These are phyloP conservation scores for Crithidia fasciculata DNA, from an alignment of 208 protist species.

Conservation along the genomic window DNA sequence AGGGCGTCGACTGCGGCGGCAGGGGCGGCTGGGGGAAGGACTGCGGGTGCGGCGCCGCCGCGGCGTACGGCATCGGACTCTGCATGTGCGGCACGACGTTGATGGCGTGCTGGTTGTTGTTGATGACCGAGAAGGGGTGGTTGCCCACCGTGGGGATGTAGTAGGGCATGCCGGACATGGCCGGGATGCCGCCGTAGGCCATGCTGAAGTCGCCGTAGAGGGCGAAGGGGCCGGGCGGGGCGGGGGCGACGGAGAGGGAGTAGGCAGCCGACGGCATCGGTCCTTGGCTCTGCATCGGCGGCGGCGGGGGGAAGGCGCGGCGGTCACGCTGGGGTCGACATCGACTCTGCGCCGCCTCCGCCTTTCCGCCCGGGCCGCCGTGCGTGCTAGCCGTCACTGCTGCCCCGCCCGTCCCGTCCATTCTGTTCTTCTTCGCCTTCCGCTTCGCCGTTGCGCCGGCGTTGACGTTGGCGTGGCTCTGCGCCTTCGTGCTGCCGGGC, in stretches of 20 bases:
- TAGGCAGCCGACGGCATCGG: conserved; percentile 15
- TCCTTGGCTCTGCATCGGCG: conserved; percentile 18
- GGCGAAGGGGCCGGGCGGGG: conserved; percentile 5
- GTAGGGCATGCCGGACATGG: conserved; percentile 27
- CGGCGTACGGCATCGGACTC: conserved; percentile 13
- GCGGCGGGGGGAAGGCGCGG: conserved; percentile 17
- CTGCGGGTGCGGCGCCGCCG: not conserved
- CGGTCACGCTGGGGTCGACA: conserved; percentile 17
- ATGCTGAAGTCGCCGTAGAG: conserved; percentile 23
- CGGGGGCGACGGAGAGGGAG: conserved; percentile 6
- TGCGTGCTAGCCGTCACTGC: conserved; percentile 7
- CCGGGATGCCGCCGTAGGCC: conserved; percentile 17
- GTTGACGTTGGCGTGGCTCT: not conserved
- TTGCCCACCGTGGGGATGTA: conserved; percentile 40
- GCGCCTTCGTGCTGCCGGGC: not conserved
- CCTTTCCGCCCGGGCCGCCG: conserved; percentile 1
- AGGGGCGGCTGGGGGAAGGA: conserved; percentile 2
- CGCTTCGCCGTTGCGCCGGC: conserved; percentile 6
- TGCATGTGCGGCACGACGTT: conserved; percentile 35
- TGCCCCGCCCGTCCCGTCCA: conserved; percentile 1
- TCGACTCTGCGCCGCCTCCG: conserved; percentile 4
- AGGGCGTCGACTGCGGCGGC: not conserved
- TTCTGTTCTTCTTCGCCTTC: conserved; percentile 7
- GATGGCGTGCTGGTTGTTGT: conserved; percentile 44
- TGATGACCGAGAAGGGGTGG: conserved; percentile 43